Evolutionary conservation across 257 asterid genomes (phyloP).

Genomic region (Penstemon eatonii): DNA sequence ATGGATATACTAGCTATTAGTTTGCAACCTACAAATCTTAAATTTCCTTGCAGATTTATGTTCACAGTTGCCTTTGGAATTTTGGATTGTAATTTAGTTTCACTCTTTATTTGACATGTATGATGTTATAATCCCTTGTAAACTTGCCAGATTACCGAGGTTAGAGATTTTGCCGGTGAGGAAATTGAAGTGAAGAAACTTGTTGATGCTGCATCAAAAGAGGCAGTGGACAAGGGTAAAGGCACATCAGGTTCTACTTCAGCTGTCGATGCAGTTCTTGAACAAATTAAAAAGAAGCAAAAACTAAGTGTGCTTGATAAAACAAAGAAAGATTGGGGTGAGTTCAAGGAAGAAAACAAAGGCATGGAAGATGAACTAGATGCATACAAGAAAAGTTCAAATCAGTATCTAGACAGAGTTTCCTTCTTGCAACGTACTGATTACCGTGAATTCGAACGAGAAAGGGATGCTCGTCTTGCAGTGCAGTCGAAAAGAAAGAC

Average conservation of each 20-base stretch:
- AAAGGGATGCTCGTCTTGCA: conserved; percentile 85
- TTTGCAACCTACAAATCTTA: too few species aligned
- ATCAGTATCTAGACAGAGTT: conserved; percentile 81
- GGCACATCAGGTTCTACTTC: conserved; percentile 53
- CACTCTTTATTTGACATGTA: too few species aligned
- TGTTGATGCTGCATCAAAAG: conserved; percentile 58
- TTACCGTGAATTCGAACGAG: conserved; percentile 80
- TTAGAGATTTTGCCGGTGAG: conserved; percentile 90
- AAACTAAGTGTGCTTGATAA: conserved; percentile 88
- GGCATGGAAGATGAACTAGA: conserved; percentile 88
- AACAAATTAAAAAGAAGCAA: conserved; percentile 83
- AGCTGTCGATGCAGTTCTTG: conserved; percentile 82
- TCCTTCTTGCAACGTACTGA: conserved; percentile 86
- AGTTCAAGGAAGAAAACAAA: conserved; percentile 74
- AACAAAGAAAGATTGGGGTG: conserved; percentile 94
- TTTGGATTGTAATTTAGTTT: too few species aligned
- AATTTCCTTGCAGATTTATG: neutral
- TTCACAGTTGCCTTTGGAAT: neutral
- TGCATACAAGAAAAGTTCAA: conserved; percentile 85
- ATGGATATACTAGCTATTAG: too few species aligned
- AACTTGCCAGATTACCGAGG: conserved; percentile 61
- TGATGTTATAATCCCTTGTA: neutral
- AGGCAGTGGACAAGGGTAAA: conserved; percentile 64
- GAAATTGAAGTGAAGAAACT: conserved; percentile 74
- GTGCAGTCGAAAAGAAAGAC: conserved; percentile 68